These are phyloP conservation scores for Cercospora zeae-maydis DNA, from an alignment of 2,329 filamentous ascomycete species.

Conservation along the genomic window DNA sequence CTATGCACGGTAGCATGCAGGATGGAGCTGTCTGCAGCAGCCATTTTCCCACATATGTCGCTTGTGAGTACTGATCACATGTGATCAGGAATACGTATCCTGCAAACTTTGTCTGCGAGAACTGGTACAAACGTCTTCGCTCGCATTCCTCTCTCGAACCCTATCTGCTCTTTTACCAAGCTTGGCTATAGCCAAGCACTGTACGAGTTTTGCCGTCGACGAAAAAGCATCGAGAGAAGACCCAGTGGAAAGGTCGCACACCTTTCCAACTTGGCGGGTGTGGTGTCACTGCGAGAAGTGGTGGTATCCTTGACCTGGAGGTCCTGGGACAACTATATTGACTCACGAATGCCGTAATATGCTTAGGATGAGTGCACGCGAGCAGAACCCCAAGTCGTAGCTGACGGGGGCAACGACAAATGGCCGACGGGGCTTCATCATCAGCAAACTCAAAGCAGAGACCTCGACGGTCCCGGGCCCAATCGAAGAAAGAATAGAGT, in stretches of 20 bases:
- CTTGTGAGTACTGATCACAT: no score
- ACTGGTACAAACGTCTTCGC: no score
- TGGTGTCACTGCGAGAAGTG: not conserved
- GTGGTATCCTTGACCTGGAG: not conserved
- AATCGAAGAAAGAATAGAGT: not conserved
- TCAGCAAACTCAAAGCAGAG: not conserved
- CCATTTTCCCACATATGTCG: no score
- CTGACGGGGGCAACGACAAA: not conserved
- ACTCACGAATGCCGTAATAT: not conserved
- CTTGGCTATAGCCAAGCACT: not conserved
- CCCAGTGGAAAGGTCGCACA: not conserved
- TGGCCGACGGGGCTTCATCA: not conserved
- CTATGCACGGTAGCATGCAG: no score
- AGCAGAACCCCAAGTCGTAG: not conserved
- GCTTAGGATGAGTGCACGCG: not conserved
- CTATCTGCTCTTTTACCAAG: not conserved
- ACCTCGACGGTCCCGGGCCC: not conserved
- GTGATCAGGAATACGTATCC: no score
- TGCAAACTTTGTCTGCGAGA: no score
- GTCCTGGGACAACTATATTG: not conserved
- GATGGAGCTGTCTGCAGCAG: no score
- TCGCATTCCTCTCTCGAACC: no score
- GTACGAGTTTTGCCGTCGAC: no score
- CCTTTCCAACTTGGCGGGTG: not conserved
- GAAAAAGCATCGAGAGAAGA: not conserved